phyloP scores from a whole-genome alignment of 805 yeast species.

The Wickerhamomyces mucosus region DNA sequence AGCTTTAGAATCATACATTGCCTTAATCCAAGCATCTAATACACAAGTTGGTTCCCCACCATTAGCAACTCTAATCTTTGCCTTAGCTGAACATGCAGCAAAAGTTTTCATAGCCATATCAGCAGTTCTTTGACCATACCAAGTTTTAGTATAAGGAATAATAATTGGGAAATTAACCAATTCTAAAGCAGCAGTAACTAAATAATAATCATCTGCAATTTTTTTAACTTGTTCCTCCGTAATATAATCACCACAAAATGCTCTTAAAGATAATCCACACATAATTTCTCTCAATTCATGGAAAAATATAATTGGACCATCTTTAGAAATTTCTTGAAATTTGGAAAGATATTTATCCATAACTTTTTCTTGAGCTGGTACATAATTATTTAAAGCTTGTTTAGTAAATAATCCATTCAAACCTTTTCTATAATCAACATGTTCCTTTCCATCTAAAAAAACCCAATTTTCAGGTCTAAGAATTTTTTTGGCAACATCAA shows the following conservation, averaged over 20 bases:
- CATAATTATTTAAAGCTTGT: conserved; percentile 70
- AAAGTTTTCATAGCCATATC: conserved; percentile 91
- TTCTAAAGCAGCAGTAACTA: conserved; percentile 92
- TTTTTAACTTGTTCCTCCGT: conserved; percentile 82
- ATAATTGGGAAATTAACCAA: conserved; percentile 96
- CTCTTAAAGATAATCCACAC: conserved; percentile 87
- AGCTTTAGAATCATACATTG: conserved; percentile 65
- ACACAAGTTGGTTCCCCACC: conserved; percentile 82
- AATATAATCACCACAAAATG: conserved; percentile 94
- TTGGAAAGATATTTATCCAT: conserved; percentile 74
- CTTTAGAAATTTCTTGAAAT: conserved; percentile 48
- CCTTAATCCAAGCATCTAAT: conserved; percentile 89
- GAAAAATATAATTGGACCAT: conserved; percentile 72
- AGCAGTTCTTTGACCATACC: conserved; percentile 94
- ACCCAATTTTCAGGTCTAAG: conserved; percentile 97
- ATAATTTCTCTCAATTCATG: conserved; percentile 90
- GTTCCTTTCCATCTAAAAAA: conserved; percentile 92
- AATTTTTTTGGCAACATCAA: conserved; percentile 91
- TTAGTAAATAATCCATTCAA: conserved; percentile 84
- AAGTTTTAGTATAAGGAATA: conserved; percentile 90
- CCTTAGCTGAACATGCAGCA: conserved; percentile 78
- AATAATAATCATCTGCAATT: conserved; percentile 87
- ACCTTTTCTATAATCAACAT: conserved; percentile 84
- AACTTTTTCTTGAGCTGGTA: conserved; percentile 76
- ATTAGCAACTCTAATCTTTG: conserved; percentile 68